Evolutionary conservation across 495 filamentous ascomycete genomes (phyloP), one percentile per base, ranked within the genome.

Genomic region (Penicillium pancosmium): DNA sequence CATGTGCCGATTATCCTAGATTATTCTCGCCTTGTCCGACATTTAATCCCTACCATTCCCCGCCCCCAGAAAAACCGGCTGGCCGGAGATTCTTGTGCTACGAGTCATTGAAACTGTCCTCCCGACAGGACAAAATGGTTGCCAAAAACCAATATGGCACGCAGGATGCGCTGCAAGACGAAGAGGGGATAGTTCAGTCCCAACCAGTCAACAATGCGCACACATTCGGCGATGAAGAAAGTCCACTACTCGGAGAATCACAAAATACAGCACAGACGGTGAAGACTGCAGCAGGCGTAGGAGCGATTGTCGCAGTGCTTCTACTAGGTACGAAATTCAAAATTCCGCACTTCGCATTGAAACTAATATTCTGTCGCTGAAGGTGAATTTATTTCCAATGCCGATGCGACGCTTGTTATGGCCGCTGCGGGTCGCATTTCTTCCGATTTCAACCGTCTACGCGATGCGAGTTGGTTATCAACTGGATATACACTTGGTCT

Each of bases 311-410:
- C 3, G 61, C 70, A 1, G 70, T 78, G 5, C 54, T 78, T 4
- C 51, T 78, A 35, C 62, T 78, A 2, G 75, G 74, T 77, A 63
- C 16, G 64, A 33, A 11, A 21, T 41, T 12, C 21, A 10, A 6
- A 13, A 3, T 23, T 0, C 8, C 25, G 1, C 15, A 8, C n/a
- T 21, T 9, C 23, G 10, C 2, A 8, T 19, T 36, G 53, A 21
- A 55, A 27, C 19, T 59, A 19, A 60, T 48, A 9, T 15, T 15
- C n/a, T n/a, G 11, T 47, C 15, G 8, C 10, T 40, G 19, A 23
- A 86, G 88, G 86, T 12, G 85, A 88, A 44, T 88, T 90, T 51
- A 81, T 88, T 18, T 82, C 80, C 13, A 83, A 86, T 60, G 78
- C 83, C 19, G 88, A 91, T 65, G 69, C 71, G 1, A 85, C 85